A percentile compares a stretch with the other conserved stretches of the same genome.
Conservation (phyloP, 164 flowering plant species). For the Magnolia changhungtana region DNA sequence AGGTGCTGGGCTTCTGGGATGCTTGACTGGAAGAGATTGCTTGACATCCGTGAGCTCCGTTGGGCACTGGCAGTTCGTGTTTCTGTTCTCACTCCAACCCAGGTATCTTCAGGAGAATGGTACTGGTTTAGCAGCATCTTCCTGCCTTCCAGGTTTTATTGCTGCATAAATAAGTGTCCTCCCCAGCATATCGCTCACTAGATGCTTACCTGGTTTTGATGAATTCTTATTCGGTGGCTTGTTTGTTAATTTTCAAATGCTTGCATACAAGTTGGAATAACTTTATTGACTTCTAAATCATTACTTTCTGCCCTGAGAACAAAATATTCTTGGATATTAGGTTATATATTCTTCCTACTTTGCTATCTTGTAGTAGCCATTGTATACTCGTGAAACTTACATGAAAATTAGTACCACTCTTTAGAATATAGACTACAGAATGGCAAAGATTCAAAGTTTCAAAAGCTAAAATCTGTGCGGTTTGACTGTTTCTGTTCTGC, state of each 20-base stretch:
- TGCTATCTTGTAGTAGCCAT: not conserved
- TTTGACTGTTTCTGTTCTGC: too few species aligned
- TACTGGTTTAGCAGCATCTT: not conserved
- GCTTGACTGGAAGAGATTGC: constrained; percentile 91
- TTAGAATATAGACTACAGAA: too few species aligned
- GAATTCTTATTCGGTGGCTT: not conserved
- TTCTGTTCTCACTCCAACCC: constrained; percentile 84
- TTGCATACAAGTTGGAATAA: not conserved
- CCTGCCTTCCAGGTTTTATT: not conserved
- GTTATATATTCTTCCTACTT: too few species aligned
- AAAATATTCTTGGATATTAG: not conserved
- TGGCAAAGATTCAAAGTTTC: not conserved
- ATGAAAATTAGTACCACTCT: too few species aligned
- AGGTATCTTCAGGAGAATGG: constrained; percentile 42
- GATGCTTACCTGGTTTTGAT: too few species aligned
- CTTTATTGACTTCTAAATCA: too few species aligned
- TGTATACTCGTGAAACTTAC: not conserved
- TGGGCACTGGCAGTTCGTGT: constrained; percentile 89
- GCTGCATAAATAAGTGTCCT: too few species aligned
- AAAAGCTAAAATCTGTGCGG: not conserved
- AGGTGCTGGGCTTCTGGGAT: constrained; percentile 94
- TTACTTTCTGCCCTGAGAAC: not conserved
- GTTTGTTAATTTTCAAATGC: not conserved
- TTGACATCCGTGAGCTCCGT: constrained; percentile 95
- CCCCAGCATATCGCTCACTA: too few species aligned